Conservation (phyloP, 345 rosid genomes). For the Schrenkiella parvula region DNA sequence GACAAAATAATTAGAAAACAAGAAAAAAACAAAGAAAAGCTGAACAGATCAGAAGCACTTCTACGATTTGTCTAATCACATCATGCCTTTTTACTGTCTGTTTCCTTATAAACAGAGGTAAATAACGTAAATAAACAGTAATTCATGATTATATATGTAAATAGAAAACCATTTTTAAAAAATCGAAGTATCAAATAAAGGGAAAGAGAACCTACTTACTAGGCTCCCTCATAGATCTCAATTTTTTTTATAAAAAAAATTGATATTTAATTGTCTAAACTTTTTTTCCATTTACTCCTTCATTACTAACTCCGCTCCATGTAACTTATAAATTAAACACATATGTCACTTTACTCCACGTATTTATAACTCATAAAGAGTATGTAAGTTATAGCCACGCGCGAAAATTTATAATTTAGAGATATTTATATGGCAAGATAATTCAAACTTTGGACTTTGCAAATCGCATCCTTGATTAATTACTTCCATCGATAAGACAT, state of each 20-base stretch:
- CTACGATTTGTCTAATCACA: conserved; percentile 21
- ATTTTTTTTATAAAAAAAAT: not conserved
- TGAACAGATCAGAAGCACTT: conserved; percentile 24
- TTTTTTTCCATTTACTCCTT: not conserved
- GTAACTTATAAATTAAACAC: not conserved
- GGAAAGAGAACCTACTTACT: not conserved
- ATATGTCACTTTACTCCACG: not conserved
- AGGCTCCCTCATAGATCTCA: conserved; percentile 14
- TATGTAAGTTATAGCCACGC: not conserved
- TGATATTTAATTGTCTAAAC: not conserved
- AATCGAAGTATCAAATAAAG: not conserved
- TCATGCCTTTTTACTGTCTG: not conserved
- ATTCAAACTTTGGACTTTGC: not conserved
- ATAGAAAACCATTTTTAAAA: not conserved
- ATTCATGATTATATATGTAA: not conserved
- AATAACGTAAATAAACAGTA: not conserved
- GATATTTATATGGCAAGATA: not conserved
- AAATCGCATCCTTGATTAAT: not conserved
- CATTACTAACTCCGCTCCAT: not conserved
- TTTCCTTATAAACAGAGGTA: not conserved
- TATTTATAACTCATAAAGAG: not conserved
- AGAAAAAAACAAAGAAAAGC: not conserved
- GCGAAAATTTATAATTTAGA: too few relatives aligned
- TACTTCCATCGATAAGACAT: not conserved
- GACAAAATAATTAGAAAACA: conserved; percentile 7